A percentile compares a stretch with the other conserved stretches of the same genome.
These are phyloP conservation scores for Didymella pomorum DNA, from an alignment of 2,329 filamentous ascomycete species.

Conservation along the genomic window DNA sequence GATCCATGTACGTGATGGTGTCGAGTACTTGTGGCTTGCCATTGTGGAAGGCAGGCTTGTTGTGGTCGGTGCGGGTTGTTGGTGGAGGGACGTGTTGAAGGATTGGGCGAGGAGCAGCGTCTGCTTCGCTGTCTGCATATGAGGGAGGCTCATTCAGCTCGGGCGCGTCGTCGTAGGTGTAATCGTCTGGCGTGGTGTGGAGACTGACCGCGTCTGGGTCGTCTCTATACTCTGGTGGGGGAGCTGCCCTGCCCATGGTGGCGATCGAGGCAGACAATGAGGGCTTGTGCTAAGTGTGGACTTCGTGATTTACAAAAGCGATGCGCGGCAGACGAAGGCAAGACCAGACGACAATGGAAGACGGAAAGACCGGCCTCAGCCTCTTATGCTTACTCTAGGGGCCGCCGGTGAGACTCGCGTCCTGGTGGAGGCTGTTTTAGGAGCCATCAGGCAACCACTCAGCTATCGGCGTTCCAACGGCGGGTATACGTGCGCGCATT, in stretches of 20 bases:
- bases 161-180: conserved; percentile 49
- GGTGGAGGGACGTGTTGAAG: conserved; percentile 42
- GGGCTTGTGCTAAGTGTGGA: background rate
- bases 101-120: conserved; percentile 21
- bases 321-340: background rate
- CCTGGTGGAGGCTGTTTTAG: conserved; percentile 29
- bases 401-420: conserved; percentile 31
- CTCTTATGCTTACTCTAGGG: conserved; percentile 23
- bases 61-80: conserved; percentile 40
- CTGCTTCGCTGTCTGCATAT: conserved; percentile 47
- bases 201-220: conserved; percentile 51
- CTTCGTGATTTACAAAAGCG: background rate
- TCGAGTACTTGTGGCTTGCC: conserved; percentile 41
- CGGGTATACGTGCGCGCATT: conserved; percentile 2
- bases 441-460: conserved; percentile 37
- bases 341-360: conserved; percentile 1
- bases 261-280: conserved; percentile 11
- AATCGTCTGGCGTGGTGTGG: conserved; percentile 51
- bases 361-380: conserved; percentile 10
- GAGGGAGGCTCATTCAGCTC: conserved; percentile 46
- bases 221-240: conserved; percentile 42
- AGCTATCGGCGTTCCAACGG: conserved; percentile 22
- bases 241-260: conserved; percentile 44
- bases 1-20: conserved; percentile 40
- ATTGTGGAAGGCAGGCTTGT: conserved; percentile 29